Conservation (phyloP, 768 basidiomycete species). For the Mycena kentingensis region DNA sequence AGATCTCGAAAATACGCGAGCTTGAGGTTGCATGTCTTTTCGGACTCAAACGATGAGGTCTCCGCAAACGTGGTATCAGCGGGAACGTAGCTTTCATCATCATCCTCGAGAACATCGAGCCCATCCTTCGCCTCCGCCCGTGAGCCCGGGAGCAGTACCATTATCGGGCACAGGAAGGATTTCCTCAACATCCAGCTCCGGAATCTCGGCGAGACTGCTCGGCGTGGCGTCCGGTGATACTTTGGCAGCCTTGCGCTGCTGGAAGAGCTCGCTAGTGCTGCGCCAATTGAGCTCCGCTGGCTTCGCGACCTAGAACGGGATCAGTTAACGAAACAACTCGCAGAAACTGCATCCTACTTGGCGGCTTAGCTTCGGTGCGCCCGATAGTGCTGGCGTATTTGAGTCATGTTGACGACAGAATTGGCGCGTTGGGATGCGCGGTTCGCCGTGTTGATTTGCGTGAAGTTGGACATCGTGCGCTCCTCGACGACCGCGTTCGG, state of each 20-base stretch:
- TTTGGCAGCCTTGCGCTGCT: neutral
- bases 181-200: neutral
- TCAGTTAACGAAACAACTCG: neutral
- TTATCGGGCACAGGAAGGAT: too few relatives aligned
- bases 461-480: constrained; percentile 1
- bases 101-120: neutral
- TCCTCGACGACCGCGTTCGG: constrained; percentile 1
- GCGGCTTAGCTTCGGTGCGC: neutral
- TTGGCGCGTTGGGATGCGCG: neutral
- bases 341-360: neutral
- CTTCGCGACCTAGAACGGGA: neutral
- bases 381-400: constrained; percentile 6
- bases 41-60: neutral
- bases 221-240: neutral
- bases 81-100: neutral
- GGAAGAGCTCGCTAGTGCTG: neutral
- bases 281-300: neutral
- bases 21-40: neutral
- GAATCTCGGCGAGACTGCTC: neutral
- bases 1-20: neutral
- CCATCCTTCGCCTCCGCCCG: neutral
- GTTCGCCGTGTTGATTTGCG: neutral
- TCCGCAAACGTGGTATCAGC: neutral
- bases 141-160: neutral
- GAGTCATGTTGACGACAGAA: neutral